phyloP scores from a whole-genome alignment of 495 filamentous ascomycete genomes.

The Jackrogersella minutella region DNA sequence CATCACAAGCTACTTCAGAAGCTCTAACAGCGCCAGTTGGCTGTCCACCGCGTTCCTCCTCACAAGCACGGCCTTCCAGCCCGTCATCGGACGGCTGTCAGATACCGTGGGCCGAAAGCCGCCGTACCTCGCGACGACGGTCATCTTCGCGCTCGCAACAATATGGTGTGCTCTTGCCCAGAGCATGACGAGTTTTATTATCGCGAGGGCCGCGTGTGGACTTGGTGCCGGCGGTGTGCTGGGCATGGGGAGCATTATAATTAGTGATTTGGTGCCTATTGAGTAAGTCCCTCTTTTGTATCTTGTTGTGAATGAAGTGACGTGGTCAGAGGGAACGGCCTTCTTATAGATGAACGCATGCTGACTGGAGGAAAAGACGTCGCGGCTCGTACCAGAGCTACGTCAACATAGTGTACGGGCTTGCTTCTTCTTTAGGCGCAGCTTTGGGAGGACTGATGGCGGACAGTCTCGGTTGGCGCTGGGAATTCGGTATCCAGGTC shows the following conservation, averaged over 20 bases:
- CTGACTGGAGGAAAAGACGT: slow-evolving; percentile 42
- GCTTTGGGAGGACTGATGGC: slow-evolving; percentile 77
- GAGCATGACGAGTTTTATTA: slow-evolving; percentile 76
- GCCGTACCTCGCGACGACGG: slow-evolving; percentile 70
- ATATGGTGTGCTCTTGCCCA: slow-evolving; percentile 76
- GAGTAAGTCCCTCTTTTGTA: slow-evolving; percentile 56
- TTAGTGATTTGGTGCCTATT: slow-evolving; percentile 77
- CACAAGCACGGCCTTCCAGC: slow-evolving; percentile 78
- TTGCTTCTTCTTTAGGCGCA: slow-evolving; percentile 69
- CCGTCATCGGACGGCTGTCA: slow-evolving; percentile 74
- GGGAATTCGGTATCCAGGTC: slow-evolving; percentile 73
- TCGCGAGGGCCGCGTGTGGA: slow-evolving; percentile 75
- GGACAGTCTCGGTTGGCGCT: slow-evolving; percentile 77
- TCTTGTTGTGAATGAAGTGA: not conserved
- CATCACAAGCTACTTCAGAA: slow-evolving; percentile 79
- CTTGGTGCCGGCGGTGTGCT: slow-evolving; percentile 78
- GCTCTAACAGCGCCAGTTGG: slow-evolving; percentile 81
- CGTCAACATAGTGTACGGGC: slow-evolving; percentile 73
- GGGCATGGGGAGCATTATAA: slow-evolving; percentile 75
- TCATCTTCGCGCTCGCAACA: slow-evolving; percentile 71
- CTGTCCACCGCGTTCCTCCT: slow-evolving; percentile 80
- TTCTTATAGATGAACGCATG: not conserved
- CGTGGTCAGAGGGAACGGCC: no score
- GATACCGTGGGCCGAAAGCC: slow-evolving; percentile 76
- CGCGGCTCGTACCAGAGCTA: slow-evolving; percentile 80